Conservation (phyloP, 2,329 filamentous ascomycete species). For the Neodidymelliopsis sp. region DNA sequence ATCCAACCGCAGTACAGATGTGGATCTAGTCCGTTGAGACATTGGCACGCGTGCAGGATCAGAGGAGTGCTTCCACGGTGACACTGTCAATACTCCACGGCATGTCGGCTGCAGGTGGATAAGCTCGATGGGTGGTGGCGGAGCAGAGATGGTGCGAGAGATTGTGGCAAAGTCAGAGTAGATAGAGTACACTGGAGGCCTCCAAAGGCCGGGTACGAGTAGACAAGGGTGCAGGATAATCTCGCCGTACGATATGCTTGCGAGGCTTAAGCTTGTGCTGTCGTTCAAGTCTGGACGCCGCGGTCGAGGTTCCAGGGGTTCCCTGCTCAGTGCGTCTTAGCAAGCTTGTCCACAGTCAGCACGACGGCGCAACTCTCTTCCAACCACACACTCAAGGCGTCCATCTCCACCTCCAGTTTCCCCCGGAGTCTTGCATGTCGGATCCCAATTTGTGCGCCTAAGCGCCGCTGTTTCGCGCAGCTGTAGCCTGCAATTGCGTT, state of each 20-base stretch:
- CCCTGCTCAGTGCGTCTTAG: constrained; percentile 4
- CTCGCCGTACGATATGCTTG: neutral
- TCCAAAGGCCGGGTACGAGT: neutral
- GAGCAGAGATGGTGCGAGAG: neutral
- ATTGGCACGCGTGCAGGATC: no score
- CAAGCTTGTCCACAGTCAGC: neutral
- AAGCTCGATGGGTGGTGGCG: neutral
- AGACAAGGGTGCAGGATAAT: neutral
- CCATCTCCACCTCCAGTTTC: neutral
- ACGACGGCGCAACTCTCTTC: neutral
- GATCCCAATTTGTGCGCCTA: constrained; percentile 8
- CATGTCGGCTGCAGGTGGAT: neutral
- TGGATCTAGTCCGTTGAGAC: neutral
- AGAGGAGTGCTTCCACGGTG: neutral
- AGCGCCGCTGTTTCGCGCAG: constrained; percentile 3
- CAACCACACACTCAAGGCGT: neutral
- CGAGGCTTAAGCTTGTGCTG: constrained; percentile 16
- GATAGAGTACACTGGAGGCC: neutral
- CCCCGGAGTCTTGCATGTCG: neutral
- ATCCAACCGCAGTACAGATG: neutral
- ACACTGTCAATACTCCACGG: neutral
- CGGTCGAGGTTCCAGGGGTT: neutral
- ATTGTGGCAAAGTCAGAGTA: constrained; percentile 3
- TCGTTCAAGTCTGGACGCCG: constrained; percentile 11
- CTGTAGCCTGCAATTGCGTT: constrained; percentile 6